These are phyloP conservation scores for Tetrahymena elliotti DNA, from an alignment of 73 alveolate species.

Conservation along the genomic window DNA sequence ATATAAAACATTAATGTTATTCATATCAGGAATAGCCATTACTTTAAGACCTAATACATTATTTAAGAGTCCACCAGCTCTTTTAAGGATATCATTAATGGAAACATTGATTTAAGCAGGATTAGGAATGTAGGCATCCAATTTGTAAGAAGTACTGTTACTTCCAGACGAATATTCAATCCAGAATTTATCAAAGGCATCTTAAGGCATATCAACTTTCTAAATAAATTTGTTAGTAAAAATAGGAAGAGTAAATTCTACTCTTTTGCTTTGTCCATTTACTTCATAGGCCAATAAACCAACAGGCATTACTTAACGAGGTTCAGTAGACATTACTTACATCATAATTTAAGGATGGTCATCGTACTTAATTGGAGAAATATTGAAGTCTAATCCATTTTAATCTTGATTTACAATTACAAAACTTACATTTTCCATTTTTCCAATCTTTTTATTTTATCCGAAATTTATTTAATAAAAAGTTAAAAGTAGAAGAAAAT, in stretches of 20 bases:
- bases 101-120: slow-evolving; percentile 16
- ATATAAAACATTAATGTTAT: background rate
- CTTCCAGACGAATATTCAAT: slow-evolving; percentile 13
- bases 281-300: slow-evolving; percentile 16
- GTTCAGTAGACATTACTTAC: slow-evolving; percentile 35
- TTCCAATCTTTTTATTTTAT: background rate
- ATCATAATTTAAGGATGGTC: slow-evolving; percentile 37
- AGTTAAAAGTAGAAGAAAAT: background rate
- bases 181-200: slow-evolving; percentile 12
- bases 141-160: slow-evolving; percentile 14
- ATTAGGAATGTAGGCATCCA: slow-evolving; percentile 33
- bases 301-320: background rate
- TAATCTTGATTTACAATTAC: background rate
- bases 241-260: slow-evolving; percentile 25
- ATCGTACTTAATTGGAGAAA: slow-evolving; percentile 30
- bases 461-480: background rate
- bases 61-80: slow-evolving; percentile 38
- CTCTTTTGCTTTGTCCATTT: slow-evolving; percentile 21
- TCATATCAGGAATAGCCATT: background rate
- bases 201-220: slow-evolving; percentile 35
- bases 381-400: slow-evolving; percentile 28
- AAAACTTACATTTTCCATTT: background rate
- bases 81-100: slow-evolving; percentile 15
- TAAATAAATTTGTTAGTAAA: slow-evolving; percentile 6
- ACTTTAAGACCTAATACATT: slow-evolving; percentile 21